Conservation (phyloP, 2,329 filamentous ascomycete genomes). For the Cephalotrichum gorgonifer region DNA sequence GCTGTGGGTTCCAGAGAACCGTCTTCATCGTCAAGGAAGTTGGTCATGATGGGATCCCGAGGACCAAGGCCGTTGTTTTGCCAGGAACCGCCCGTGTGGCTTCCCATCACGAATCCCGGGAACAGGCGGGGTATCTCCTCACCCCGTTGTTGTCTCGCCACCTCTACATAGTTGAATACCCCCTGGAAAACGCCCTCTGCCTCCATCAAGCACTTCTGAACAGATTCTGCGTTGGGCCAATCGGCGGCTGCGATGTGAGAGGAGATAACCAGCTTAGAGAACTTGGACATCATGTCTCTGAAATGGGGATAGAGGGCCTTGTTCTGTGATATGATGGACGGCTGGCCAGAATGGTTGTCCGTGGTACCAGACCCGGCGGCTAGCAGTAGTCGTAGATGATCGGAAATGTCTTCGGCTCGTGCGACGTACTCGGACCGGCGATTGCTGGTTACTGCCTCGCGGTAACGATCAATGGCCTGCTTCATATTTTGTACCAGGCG, state of each 20-base stretch:
- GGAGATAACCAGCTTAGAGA: conserved; percentile 96
- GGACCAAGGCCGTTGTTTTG: conserved; percentile 57
- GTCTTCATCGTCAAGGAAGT: conserved; percentile 80
- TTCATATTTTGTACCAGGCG: conserved; percentile 89
- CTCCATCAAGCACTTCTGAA: conserved; percentile 90
- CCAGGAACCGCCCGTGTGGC: conserved; percentile 78
- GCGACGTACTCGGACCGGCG: conserved; percentile 85
- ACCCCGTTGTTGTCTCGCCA: conserved; percentile 84
- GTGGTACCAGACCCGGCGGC: conserved; percentile 94
- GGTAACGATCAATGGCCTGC: conserved; percentile 77
- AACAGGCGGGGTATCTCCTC: conserved; percentile 89
- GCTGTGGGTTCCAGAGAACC: conserved; percentile 59
- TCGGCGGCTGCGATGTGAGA: conserved; percentile 96
- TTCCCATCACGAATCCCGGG: conserved; percentile 86
- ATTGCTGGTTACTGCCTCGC: conserved; percentile 75
- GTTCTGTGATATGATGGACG: conserved; percentile 98
- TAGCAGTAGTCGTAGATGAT: conserved; percentile 86
- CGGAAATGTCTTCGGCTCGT: conserved; percentile 94
- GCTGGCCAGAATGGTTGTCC: conserved; percentile 96
- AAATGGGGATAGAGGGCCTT: conserved; percentile 96
- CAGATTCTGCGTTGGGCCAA: conserved; percentile 87
- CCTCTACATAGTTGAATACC: conserved; percentile 92
- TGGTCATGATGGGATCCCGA: conserved; percentile 64
- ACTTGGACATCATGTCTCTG: conserved; percentile 98
- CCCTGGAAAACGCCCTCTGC: conserved; percentile 93